Percentiles rank a stretch among this genome's conserved stretches.
Evolutionary conservation across 2,329 filamentous ascomycete genomes (phyloP).

Genomic region (Colletotrichum sp.): DNA sequence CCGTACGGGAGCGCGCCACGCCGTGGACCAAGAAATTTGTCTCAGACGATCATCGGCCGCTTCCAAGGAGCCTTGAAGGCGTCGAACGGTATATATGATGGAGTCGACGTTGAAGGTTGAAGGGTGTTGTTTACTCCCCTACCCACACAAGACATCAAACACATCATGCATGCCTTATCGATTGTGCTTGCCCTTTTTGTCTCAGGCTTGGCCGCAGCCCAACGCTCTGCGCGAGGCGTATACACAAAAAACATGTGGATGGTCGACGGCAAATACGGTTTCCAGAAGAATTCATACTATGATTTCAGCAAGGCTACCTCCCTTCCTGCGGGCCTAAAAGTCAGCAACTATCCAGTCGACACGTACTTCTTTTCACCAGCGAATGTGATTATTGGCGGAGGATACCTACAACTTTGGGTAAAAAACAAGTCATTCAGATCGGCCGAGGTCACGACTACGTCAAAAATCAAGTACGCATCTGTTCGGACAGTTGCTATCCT

Average conservation of each 20-base stretch:
- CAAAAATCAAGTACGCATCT: slow-evolving; percentile 31
- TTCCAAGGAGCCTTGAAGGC: neutral
- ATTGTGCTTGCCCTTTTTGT: neutral
- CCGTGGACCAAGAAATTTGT: neutral
- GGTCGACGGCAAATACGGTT: neutral
- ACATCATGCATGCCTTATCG: neutral
- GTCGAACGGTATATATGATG: neutral
- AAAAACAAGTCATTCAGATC: slow-evolving; percentile 23
- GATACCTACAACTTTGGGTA: slow-evolving; percentile 30
- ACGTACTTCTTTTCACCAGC: slow-evolving; percentile 11
- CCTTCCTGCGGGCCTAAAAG: slow-evolving; percentile 23
- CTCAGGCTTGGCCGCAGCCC: neutral
- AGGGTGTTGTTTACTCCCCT: neutral
- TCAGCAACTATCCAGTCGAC: slow-evolving; percentile 23
- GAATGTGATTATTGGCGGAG: slow-evolving; percentile 23
- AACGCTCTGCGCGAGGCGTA: neutral
- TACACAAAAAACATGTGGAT: neutral
- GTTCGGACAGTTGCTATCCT: slow-evolving; percentile 31
- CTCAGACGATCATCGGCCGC: neutral
- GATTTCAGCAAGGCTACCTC: neutral
- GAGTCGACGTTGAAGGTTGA: neutral
- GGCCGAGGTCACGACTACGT: slow-evolving; percentile 24
- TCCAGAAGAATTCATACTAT: neutral
- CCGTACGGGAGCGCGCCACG: neutral
- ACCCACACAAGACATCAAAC: accelerated